Base-by-base conservation (phyloP, 2,329 filamentous ascomycete species). In the Cladophialophora chaetospira region DNA sequence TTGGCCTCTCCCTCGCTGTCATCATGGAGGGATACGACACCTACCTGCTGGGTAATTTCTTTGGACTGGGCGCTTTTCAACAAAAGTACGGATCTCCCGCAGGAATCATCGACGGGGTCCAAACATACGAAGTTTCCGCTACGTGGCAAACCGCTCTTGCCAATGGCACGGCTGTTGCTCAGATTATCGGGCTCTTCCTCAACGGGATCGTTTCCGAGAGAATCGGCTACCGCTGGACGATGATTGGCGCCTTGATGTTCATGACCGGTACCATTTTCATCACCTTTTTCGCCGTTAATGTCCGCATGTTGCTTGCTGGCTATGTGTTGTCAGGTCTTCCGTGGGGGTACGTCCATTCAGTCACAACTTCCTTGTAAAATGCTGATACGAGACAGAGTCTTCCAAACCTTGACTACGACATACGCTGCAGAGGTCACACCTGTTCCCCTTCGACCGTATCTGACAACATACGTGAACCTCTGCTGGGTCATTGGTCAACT, bases 81-180 rank as follows among this genome's bases (percentile, higher is more conserved):
- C 52, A 46, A 23, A 63, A 65, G 21, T 67, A 57, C 29, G 65
- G 65, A 25, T 38, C 31, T 1, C 58, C 49, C 13, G 53, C 54
- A 13, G 53, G 52, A 5, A 54, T 61, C 47, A 56, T 60, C 17
- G 56, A 65, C 40, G 61, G 61, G 17, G 57, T 56, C 19, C 58
- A 55, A 35, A 60, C 57, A 40, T 66, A 65, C 25, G 47, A 53
- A 35, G 52, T 57, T 28, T 60, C 29, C 23, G 59, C 64, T 4
- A 58, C 75, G 68, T 77, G 75, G 75, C 75, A 78, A 72, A 68
- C 74, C 9, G 75, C 73, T 58, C 67, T 78, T 47, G 74, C 71
- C 54, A 77, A 65, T 42, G 63, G 65, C 36, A 56, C 61, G 8
- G 61, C 61, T 40, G 61, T 58, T 28, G 67, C 63, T 40, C 63